Evolutionary conservation across 2,329 filamentous ascomycete species (phyloP), one percentile per base, ranked within the genome.

Genomic region (Fusarium abutilonis): DNA sequence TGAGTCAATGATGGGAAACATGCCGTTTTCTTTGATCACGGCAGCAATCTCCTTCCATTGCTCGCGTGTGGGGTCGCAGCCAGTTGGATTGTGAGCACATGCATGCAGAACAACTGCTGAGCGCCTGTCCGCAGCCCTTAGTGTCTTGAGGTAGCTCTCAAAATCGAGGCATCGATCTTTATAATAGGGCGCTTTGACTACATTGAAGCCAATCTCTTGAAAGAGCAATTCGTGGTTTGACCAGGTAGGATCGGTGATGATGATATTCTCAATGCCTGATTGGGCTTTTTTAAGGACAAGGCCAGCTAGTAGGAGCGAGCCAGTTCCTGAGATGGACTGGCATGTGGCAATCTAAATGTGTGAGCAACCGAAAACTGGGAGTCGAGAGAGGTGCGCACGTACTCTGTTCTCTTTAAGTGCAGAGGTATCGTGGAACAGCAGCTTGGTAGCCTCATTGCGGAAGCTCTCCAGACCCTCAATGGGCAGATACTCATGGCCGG

Each of bases 71-170:
- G 77, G 77, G 45, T 80, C 78, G 23, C 70, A 75, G 2, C 78
- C 78, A 0, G 77, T 80, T 0, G 78, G 78, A 50, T 80, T 80
- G 55, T 80, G 78, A 0, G 78, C 78, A 54, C 78, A 79, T 10
- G 77, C 72, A 47, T 80, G 78, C 4, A 80, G 64, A 23, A 79
- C 59, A 9, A 79, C 56, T 5, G 74, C 19, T 36, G 56, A 67
- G 2, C 48, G 42, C 6, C 52, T 56, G 13, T 71, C 64, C 1
- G 74, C 74, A 14, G 58, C 36, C n/a, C 63, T 56, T 6, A 79
- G 60, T 3, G 57, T 62, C 2, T 53, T 14, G 2, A 76, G 60
- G 48, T 72, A 73, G 48, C 62, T 52, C 2, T 73, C 70, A 48
- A 75, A 75, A 63, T 78, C 73, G 26, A 79, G 70, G 2, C 43